These are phyloP conservation scores for Vicia faba DNA, from an alignment of 306 rosid genomes.

Conservation along the genomic window DNA sequence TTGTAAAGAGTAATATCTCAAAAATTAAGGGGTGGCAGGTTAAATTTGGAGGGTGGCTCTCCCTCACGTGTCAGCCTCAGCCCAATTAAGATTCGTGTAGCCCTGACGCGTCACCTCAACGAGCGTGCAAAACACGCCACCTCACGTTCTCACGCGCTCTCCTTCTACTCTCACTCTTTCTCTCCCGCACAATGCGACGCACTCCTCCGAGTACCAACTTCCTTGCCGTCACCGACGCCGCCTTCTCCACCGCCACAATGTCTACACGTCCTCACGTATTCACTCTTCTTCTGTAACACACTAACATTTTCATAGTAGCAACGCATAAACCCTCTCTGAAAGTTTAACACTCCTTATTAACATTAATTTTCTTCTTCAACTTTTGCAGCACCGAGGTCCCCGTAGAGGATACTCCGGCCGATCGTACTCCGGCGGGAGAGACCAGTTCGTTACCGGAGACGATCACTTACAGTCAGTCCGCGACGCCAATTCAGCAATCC, in stretches of 20 bases:
- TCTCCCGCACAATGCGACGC: slow-evolving; percentile 57
- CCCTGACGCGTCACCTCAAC: slow-evolving; percentile 26
- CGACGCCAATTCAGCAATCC: slow-evolving; percentile 59
- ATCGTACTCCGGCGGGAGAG: slow-evolving; percentile 45
- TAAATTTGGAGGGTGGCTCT: too few species aligned
- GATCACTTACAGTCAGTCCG: slow-evolving; percentile 59
- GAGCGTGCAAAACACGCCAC: slow-evolving; percentile 33
- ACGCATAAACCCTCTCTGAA: not conserved
- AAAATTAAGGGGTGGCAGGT: too few species aligned
- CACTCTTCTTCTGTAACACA: slow-evolving; percentile 21
- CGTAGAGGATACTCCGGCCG: slow-evolving; percentile 60
- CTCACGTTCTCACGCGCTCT: not conserved
- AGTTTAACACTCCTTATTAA: not conserved
- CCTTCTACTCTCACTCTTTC: not conserved
- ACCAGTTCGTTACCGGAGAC: slow-evolving; percentile 55
- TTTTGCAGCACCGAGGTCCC: slow-evolving; percentile 64
- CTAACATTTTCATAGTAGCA: not conserved
- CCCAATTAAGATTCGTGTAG: too few species aligned
- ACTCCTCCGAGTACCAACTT: slow-evolving; percentile 45
- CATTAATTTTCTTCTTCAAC: not conserved
- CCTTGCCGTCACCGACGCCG: slow-evolving; percentile 44
- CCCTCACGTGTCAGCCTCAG: too few species aligned
- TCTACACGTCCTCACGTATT: slow-evolving; percentile 54
- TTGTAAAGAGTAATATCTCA: too few species aligned
- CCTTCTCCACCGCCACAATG: slow-evolving; percentile 48